These are phyloP conservation scores for Penicillium pancosmium DNA, from an alignment of 495 filamentous ascomycete genomes.

Conservation along the genomic window DNA sequence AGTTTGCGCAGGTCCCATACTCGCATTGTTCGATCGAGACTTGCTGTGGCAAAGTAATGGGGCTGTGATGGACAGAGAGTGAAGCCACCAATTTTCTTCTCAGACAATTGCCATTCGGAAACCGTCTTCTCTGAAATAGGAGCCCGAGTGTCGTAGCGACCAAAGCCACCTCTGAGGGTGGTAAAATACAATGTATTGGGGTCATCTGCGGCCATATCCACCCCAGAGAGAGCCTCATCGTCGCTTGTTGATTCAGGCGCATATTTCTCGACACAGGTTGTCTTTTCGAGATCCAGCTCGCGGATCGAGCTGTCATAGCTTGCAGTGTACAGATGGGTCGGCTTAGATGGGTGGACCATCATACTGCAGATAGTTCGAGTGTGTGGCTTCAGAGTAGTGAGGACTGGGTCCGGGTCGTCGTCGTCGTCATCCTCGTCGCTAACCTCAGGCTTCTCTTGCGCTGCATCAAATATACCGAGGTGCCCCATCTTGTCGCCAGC, in stretches of 20 bases:
- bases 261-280: conserved; percentile 75
- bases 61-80: conserved; percentile 74
- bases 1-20: conserved; percentile 94
- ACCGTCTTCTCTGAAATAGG: conserved; percentile 46
- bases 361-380: conserved; percentile 86
- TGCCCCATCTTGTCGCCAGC: conserved; percentile 95
- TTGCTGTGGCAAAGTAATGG: conserved; percentile 87
- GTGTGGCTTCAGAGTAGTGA: conserved; percentile 87
- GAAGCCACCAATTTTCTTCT: conserved; percentile 97
- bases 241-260: conserved; percentile 66
- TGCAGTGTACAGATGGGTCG: conserved; percentile 70
- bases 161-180: conserved; percentile 78
- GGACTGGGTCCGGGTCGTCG: conserved; percentile 69
- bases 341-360: conserved; percentile 71
- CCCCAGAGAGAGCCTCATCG: conserved; percentile 77
- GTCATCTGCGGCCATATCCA: conserved; percentile 72
- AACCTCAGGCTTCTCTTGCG: conserved; percentile 63
- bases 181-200: conserved; percentile 84
- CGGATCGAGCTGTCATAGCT: conserved; percentile 97
- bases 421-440: conserved; percentile 65
- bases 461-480: conserved; percentile 90
- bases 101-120: conserved; percentile 74
- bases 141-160: conserved; percentile 74
- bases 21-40: conserved; percentile 84
- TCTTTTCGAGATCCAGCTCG: conserved; percentile 80